Evolutionary conservation across 148 eudicot genomes (phyloP), one percentile per base, ranked within the genome.

Genomic region (Chenopodium album): DNA sequence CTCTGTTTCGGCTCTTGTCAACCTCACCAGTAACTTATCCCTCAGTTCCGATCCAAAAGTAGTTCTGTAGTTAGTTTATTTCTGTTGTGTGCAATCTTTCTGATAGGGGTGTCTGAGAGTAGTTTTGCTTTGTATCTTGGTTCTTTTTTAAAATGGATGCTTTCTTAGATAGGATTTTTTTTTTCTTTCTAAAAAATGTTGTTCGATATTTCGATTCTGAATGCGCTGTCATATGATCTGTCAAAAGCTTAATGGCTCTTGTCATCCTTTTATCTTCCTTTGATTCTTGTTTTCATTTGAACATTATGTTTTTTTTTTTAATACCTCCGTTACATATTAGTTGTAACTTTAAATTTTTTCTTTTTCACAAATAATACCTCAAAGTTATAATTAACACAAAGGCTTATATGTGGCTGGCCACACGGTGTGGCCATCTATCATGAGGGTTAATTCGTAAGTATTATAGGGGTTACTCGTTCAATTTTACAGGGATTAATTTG

Each of bases 11-110:
- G 83, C 91, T 28, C 86, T 94, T 66, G 80, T 92, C 60, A 77
- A 81, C 80, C 89, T 88, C 44, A 91, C 96, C 65, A 82, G 84
- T 46, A 91, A 91, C 78, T 88, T 94, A 63, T 89, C 96, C 32
- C 86, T 94, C 65, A 84, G 80, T 80, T 80, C 91, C 13, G 86
- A 77, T 84, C 69, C 84, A 1, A 77, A 84, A 84, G 81, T 84
- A 65, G 83, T 28, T 1, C 59, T 52, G 75, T 78, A 79, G 82
- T 66, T 10, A 28, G 69, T 47, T 32, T 75, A n/a, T 9, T 19
- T 7, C 1, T 26, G 11, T 37, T 76, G 28, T 68, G 71, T 75
- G 76, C 70, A 75, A 41, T 54, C 70, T 9, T 69, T 59, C 74
- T 31, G 28, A 67, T 82, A 20, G 72, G 13, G 67, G 32, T 56